These are phyloP conservation scores for Colletotrichum sp. DNA, from an alignment of 2,329 filamentous ascomycete genomes.

Conservation along the genomic window DNA sequence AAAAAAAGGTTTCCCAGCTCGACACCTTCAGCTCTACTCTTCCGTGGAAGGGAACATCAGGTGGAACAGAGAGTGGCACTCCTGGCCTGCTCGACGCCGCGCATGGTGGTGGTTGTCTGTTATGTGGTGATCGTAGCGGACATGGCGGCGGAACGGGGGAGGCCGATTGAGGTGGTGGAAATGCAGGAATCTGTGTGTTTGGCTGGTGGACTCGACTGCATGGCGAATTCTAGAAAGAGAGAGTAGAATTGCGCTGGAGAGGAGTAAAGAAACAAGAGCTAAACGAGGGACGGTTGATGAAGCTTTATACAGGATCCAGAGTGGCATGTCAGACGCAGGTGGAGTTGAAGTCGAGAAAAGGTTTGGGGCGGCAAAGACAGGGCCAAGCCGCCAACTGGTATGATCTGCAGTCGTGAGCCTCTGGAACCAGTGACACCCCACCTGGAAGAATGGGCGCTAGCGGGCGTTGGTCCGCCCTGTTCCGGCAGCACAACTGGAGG, in stretches of 20 bases:
- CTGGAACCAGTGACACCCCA: background rate
- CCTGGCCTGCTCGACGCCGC: conserved; percentile 13
- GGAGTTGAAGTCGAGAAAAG: conserved; percentile 22
- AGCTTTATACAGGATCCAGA: conserved; percentile 17
- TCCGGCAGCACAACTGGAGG: background rate
- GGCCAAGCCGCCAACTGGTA: conserved; percentile 6
- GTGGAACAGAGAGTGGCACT: conserved; percentile 19
- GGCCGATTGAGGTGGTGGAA: conserved; percentile 5
- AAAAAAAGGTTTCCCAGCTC: background rate
- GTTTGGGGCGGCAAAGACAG: conserved; percentile 14
- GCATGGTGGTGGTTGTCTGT: background rate
- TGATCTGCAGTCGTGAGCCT: conserved; percentile 8
- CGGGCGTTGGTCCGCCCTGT: conserved; percentile 6
- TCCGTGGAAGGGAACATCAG: background rate
- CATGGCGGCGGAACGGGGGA: conserved; percentile 17
- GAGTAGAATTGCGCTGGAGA: conserved; percentile 22
- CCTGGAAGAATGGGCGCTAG: conserved; percentile 7
- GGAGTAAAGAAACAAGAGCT: background rate
- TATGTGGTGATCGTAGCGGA: background rate
- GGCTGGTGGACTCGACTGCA: conserved; percentile 17
- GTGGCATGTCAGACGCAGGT: background rate
- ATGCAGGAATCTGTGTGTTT: conserved; percentile 16
- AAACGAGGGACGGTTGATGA: background rate
- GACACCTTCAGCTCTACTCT: conserved; percentile 5
- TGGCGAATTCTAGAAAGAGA: conserved; percentile 19